Percentiles rank a stretch among this genome's conserved stretches.
These are phyloP conservation scores for Bipolaris victoriae DNA, from an alignment of 2,329 filamentous ascomycete species.

Conservation along the genomic window DNA sequence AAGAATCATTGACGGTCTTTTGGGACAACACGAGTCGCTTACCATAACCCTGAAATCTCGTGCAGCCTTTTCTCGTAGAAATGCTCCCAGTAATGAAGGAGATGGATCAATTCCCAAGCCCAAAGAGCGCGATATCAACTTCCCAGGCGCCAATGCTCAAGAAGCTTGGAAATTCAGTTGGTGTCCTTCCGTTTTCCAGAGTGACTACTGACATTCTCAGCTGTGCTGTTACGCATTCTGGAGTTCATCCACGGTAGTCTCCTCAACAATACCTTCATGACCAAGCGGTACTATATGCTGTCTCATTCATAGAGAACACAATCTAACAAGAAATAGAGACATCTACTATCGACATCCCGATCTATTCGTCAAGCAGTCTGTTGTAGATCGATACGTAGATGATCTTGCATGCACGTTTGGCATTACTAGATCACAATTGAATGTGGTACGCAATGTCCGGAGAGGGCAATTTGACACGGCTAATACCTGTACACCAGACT, in stretches of 20 bases:
- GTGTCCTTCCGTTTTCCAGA: neutral
- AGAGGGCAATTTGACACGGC: constrained; percentile 32
- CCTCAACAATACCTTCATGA: constrained; percentile 55
- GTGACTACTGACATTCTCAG: constrained; percentile 42
- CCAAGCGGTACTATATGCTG: constrained; percentile 58
- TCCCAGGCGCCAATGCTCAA: constrained; percentile 61
- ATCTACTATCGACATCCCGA: constrained; percentile 79
- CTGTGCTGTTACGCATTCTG: constrained; percentile 62
- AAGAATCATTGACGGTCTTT: constrained; percentile 58
- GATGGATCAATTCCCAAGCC: constrained; percentile 18
- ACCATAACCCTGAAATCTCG: constrained; percentile 57
- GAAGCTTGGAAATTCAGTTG: constrained; percentile 66
- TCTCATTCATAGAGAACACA: neutral
- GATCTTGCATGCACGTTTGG: constrained; percentile 74
- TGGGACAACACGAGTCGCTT: constrained; percentile 56
- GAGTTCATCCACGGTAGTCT: constrained; percentile 62
- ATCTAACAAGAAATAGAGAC: constrained; percentile 60
- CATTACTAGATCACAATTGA: constrained; percentile 67
- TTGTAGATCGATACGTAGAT: constrained; percentile 75
- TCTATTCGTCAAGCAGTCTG: constrained; percentile 71
- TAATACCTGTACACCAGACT: constrained; percentile 56
- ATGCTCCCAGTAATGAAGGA: constrained; percentile 3
- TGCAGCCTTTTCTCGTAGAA: constrained; percentile 29
- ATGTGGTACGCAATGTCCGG: constrained; percentile 64
- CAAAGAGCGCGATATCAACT: constrained; percentile 48